Evolutionary conservation across 1,284 basidiomycete species (phyloP).

Genomic region (Phellopilus nigrolimitatus): DNA sequence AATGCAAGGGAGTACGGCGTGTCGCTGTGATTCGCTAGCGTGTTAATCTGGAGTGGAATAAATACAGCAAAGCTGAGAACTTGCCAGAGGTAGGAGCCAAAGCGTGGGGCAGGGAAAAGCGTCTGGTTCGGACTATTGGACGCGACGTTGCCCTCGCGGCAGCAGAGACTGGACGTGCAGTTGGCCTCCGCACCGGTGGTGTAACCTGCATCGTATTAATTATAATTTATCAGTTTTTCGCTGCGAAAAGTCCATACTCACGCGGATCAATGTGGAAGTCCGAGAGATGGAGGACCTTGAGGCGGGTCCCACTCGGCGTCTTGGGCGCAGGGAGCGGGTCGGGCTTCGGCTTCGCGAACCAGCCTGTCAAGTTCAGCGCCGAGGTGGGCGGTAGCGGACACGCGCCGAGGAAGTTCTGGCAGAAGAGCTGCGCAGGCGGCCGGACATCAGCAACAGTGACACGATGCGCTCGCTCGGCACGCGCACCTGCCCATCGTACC

Average conservation of each 20-base stretch:
- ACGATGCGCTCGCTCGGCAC: constrained; percentile 31
- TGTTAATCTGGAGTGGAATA: background rate
- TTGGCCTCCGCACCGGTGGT: constrained; percentile 71
- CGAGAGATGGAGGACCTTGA: constrained; percentile 74
- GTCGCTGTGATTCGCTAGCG: constrained; percentile 43
- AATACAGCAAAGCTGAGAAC: constrained; percentile 4
- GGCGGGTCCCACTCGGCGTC: constrained; percentile 53
- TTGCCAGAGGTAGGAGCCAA: constrained; percentile 59
- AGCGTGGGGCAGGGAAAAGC: constrained; percentile 59
- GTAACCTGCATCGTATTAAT: constrained; percentile 57
- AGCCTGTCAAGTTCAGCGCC: constrained; percentile 47
- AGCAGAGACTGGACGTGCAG: constrained; percentile 71
- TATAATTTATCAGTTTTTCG: no score
- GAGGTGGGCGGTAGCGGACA: constrained; percentile 49
- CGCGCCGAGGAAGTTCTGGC: constrained; percentile 47
- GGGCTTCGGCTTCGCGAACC: constrained; percentile 68
- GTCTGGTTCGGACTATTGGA: constrained; percentile 44
- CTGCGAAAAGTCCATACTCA: no score
- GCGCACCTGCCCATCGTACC: constrained; percentile 63
- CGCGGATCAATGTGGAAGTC: constrained; percentile 77
- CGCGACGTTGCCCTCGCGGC: constrained; percentile 56
- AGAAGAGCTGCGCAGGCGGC: constrained; percentile 40
- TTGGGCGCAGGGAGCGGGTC: constrained; percentile 51
- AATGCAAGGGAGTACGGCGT: constrained; percentile 60
- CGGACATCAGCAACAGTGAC: constrained; percentile 25